Base-by-base conservation (phyloP, 805 yeast species). In the Komagataella mondaviorum region DNA sequence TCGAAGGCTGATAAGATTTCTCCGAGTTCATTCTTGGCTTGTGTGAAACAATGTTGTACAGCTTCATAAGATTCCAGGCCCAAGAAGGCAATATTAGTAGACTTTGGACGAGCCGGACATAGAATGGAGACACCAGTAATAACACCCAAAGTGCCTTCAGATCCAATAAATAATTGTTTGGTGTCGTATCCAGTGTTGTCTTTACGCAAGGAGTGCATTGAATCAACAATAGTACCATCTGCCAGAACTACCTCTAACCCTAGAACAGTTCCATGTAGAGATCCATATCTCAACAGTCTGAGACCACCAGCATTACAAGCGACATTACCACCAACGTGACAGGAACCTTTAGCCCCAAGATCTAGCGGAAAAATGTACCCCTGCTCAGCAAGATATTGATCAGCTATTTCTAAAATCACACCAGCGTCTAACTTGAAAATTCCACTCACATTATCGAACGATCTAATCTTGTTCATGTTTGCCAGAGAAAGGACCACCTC, bases 291-390 rank as follows among this genome's bases (percentile, higher is more conserved):
- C 55, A 90, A 69, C 49, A 90, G 72, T 62, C 98, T 73, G 59
- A 90, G 75, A 1, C 98, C 98, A 62, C 98, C 98, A 4, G 98
- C 98, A 64, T 91, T 91, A 17, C 96, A 88, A 17, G 96, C 96
- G 47, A 88, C 91, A 51, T 83, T 86, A 56, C 97, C 98, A 58
- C 97, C 97, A 55, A 91, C 83, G 59, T 88, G 96, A 64, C 97
- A 91, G 1, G 96, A 88, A 12, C 98, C 98, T 69, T 90, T 90
- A 44, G 98, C 97, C 53, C 98, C 98, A 55, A 90, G 71, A 64
- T 90, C 98, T 50, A 90, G 72, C 23, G 98, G 98, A 75, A 89
- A 90, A 51, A 90, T 86, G 67, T 85, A 85, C 3, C 93, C 96
- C n/a, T 79, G 70, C 52, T 88, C 93, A 16, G 84, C 81, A 51